A percentile compares a stretch with the other conserved stretches of the same genome.
Conservation (phyloP, 2,329 filamentous ascomycete genomes). For the Botrytis medusae region DNA sequence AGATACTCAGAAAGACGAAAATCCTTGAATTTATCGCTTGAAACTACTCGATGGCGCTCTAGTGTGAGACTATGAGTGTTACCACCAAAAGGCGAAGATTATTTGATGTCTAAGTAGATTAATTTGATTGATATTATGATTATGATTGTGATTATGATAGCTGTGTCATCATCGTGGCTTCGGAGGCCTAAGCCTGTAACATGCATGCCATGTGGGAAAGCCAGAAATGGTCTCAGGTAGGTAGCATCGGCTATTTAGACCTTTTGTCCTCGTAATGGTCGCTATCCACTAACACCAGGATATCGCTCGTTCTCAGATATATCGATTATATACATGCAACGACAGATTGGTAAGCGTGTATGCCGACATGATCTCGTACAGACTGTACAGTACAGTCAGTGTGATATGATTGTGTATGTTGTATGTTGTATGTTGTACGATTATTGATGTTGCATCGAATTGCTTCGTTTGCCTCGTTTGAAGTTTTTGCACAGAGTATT, state of each 20-base stretch:
- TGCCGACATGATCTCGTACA: background rate
- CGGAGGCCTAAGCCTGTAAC: slow-evolving; percentile 11
- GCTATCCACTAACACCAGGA: background rate
- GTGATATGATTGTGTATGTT: background rate
- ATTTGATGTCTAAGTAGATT: slow-evolving; percentile 9
- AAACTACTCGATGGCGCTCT: slow-evolving; percentile 5
- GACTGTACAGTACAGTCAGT: background rate
- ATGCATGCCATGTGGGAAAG: slow-evolving; percentile 14
- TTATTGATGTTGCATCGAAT: slow-evolving; percentile 15
- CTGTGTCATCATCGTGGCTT: slow-evolving; percentile 18
- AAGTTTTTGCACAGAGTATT: slow-evolving; percentile 1
- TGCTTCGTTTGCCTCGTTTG: background rate
- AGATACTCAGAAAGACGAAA: background rate
- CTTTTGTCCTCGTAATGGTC: slow-evolving; percentile 2
- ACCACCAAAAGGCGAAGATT: slow-evolving; percentile 1
- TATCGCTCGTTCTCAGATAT: background rate
- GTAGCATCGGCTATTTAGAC: slow-evolving; percentile 10
- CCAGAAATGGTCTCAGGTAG: background rate
- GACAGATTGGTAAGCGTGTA: background rate
- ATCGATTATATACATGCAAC: background rate
- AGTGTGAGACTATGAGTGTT: slow-evolving; percentile 1
- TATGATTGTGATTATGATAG: too few species aligned
- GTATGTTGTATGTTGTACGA: background rate
- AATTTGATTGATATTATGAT: background rate
- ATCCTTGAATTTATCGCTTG: slow-evolving; percentile 4